Percentiles rank a stretch among this genome's conserved stretches.
Evolutionary conservation across 129 eudicot genomes (phyloP).

Genomic region (Flaveria ramosissima): DNA sequence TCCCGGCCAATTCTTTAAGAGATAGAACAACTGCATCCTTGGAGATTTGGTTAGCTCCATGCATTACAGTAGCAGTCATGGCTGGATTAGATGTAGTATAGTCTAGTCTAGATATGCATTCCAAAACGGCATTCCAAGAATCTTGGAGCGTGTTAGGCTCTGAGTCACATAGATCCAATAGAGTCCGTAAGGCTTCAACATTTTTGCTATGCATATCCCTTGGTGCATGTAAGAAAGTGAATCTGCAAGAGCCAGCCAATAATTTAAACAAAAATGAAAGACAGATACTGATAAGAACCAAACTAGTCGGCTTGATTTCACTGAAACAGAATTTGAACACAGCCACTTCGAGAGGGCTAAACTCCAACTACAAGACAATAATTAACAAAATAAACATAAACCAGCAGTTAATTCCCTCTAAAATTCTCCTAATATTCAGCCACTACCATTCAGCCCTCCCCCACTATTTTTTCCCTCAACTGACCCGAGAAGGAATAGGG

Average conservation of each 20-base stretch:
- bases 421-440: too few species aligned
- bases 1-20: conserved; percentile 81
- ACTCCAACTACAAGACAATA: too few species aligned
- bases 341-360: too few species aligned
- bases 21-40: conserved; percentile 76
- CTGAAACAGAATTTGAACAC: too few species aligned
- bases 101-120: conserved; percentile 89
- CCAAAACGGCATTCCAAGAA: conserved; percentile 86
- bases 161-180: conserved; percentile 67
- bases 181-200: conserved; percentile 85
- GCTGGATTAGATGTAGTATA: conserved; percentile 64
- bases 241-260: conserved; percentile 46
- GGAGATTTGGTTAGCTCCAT: conserved; percentile 77
- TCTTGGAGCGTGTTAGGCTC: conserved; percentile 81
- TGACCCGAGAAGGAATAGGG: too few species aligned
- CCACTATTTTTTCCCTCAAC: too few species aligned
- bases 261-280: background rate
- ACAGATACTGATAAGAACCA: background rate
- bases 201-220: conserved; percentile 83
- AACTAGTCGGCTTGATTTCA: too few species aligned
- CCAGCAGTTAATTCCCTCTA: too few species aligned
- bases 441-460: too few species aligned
- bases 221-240: conserved; percentile 82
- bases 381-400: too few species aligned
- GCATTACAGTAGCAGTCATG: conserved; percentile 73